phyloP scores from a whole-genome alignment of 2,329 filamentous ascomycete species.

The Pyrenochaeta sp. region DNA sequence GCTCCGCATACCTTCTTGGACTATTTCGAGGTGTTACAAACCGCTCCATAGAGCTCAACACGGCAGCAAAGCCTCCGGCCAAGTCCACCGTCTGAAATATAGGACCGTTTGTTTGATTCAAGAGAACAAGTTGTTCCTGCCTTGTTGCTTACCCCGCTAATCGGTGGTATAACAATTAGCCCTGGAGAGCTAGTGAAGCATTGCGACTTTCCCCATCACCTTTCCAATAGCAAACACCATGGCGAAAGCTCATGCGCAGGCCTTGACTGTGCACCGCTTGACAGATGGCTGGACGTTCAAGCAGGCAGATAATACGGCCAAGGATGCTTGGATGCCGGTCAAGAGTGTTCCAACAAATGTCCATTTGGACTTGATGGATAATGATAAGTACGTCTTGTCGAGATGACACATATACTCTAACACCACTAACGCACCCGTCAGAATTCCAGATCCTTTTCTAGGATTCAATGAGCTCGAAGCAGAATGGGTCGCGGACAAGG shows the following conservation, averaged over 20 bases:
- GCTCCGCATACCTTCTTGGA: constrained; percentile 19
- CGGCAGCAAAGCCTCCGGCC: constrained; percentile 38
- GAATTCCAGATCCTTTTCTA: constrained; percentile 60
- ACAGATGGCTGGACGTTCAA: constrained; percentile 57
- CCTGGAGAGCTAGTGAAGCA: constrained; percentile 6
- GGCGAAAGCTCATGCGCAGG: constrained; percentile 32
- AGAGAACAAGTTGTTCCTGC: constrained; percentile 13
- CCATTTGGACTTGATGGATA: constrained; percentile 57
- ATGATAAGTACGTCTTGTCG: constrained; percentile 52
- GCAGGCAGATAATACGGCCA: constrained; percentile 51
- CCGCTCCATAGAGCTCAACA: constrained; percentile 34
- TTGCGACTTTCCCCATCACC: background rate
- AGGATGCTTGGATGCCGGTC: constrained; percentile 55
- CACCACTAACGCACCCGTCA: constrained; percentile 25
- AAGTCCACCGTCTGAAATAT: constrained; percentile 33
- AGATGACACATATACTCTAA: background rate
- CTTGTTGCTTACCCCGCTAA: constrained; percentile 15
- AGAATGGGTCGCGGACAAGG: constrained; percentile 60
- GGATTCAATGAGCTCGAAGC: constrained; percentile 60
- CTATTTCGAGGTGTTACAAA: constrained; percentile 31
- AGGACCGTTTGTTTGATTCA: constrained; percentile 14
- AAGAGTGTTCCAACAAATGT: constrained; percentile 58
- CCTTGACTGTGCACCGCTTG: constrained; percentile 42
- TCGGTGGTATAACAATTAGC: constrained; percentile 6
- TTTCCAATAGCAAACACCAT: constrained; percentile 23